Conservation (phyloP, 257 asterid species). For the Henckelia pumila region DNA sequence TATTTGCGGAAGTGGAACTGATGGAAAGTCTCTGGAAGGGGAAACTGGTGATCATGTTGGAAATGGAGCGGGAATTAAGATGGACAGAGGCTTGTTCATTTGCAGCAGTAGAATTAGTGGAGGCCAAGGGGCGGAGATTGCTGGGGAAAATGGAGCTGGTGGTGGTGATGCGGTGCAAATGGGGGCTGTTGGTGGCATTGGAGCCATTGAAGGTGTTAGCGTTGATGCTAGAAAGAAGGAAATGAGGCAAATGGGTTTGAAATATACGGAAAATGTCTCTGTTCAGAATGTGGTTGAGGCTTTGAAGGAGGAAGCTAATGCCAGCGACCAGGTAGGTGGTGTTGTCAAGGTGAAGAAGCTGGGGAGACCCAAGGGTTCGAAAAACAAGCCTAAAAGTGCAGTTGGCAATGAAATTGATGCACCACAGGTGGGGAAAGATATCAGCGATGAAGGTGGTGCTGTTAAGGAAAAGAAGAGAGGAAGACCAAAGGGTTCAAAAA, state of each 20-base stretch:
- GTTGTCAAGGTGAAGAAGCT: background rate
- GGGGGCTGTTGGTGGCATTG: background rate
- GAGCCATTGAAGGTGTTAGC: too few relatives aligned
- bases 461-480: conserved; percentile 27
- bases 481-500: conserved; percentile 39
- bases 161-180: background rate
- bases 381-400: background rate
- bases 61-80: conserved; percentile 3
- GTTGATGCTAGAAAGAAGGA: background rate
- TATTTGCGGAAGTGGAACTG: conserved; percentile 12
- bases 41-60: conserved; percentile 20
- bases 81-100: background rate
- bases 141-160: background rate
- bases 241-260: background rate
- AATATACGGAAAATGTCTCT: background rate
- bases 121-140: background rate
- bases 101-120: conserved; percentile 9
- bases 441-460: background rate
- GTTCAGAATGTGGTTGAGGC: background rate
- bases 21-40: conserved; percentile 11
- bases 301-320: background rate
- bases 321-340: background rate
- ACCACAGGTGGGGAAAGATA: background rate
- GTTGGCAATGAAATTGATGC: background rate
- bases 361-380: background rate